Percentiles rank a stretch among this genome's conserved stretches.
Conservation (phyloP, 139 green algal genomes). For the Trebouxia sp. region DNA sequence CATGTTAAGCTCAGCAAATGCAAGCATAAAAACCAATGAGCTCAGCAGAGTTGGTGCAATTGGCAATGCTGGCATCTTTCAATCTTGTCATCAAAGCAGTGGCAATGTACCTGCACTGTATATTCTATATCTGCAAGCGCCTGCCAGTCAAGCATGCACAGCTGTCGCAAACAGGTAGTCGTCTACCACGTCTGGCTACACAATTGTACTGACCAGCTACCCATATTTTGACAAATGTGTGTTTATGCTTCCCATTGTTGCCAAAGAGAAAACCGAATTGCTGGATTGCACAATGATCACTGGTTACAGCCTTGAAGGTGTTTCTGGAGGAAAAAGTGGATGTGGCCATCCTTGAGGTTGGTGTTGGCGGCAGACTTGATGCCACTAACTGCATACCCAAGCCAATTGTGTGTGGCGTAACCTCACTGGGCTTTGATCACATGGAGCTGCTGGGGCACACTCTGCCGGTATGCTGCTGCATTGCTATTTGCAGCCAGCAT, state of each 20-base stretch:
- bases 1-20: too few species aligned
- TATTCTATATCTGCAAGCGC: too few species aligned
- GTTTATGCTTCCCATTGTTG: background rate
- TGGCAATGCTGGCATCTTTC: too few species aligned
- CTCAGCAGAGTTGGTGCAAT: too few species aligned
- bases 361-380: constrained; percentile 93
- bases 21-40: too few species aligned
- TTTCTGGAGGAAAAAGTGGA: constrained; percentile 78
- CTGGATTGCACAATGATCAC: background rate
- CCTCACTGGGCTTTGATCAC: constrained; percentile 93
- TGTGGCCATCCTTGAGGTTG: constrained; percentile 92
- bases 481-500: background rate
- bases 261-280: background rate
- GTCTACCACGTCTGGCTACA: too few species aligned
- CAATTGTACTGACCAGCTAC: too few species aligned
- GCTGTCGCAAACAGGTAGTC: too few species aligned
- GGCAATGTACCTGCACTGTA: too few species aligned
- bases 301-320: constrained; percentile 52
- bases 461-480: constrained; percentile 52
- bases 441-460: constrained; percentile 85
- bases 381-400: constrained; percentile 85
- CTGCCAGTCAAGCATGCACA: too few species aligned
- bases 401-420: constrained; percentile 76
- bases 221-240: background rate
- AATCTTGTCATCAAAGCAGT: too few species aligned